A percentile compares a stretch with the other conserved stretches of the same genome.
These are phyloP conservation scores for Ceraceosorus guamensis DNA, from an alignment of 1,284 basidiomycete genomes.

Conservation along the genomic window DNA sequence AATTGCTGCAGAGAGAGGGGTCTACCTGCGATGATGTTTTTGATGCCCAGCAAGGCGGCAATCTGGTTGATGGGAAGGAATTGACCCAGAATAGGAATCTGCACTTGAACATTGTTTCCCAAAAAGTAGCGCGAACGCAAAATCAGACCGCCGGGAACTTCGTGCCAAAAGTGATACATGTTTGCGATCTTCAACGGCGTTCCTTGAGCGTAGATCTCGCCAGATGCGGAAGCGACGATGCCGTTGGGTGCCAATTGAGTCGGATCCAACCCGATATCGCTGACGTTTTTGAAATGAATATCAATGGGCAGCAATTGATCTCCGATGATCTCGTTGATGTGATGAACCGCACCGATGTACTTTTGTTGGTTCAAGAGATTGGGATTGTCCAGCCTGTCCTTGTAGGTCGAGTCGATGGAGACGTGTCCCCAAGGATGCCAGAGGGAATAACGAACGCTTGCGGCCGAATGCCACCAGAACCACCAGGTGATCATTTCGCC, in stretches of 20 bases:
- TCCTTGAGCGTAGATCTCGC: slow-evolving; percentile 4
- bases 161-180: slow-evolving; percentile 11
- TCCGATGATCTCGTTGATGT: slow-evolving; percentile 11
- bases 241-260: not conserved
- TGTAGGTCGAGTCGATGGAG: slow-evolving; percentile 4
- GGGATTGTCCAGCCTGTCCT: slow-evolving; percentile 5
- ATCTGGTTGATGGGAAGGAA: slow-evolving; percentile 1
- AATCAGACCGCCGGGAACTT: slow-evolving; percentile 3
- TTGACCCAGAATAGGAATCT: slow-evolving; percentile 5
- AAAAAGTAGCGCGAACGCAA: slow-evolving; percentile 11
- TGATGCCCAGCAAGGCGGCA: slow-evolving; percentile 2
- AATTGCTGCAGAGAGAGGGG: slow-evolving; percentile 3
- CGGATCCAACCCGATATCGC: slow-evolving; percentile 4
- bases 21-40: slow-evolving; percentile 4
- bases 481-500: slow-evolving; percentile 10
- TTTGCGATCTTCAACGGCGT: slow-evolving; percentile 6
- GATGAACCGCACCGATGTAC: slow-evolving; percentile 5
- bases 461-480: slow-evolving; percentile 13
- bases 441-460: slow-evolving; percentile 5
- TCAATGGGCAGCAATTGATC: slow-evolving; percentile 2
- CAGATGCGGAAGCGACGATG: slow-evolving; percentile 5
- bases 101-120: slow-evolving; percentile 7
- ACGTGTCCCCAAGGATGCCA: slow-evolving; percentile 12
- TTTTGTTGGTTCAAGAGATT: slow-evolving; percentile 8
- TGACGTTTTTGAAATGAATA: slow-evolving; percentile 7